A percentile compares a stretch with the other conserved stretches of the same genome.
These are phyloP conservation scores for Wickerhamiella cacticola DNA, from an alignment of 805 yeast genomes.

Conservation along the genomic window DNA sequence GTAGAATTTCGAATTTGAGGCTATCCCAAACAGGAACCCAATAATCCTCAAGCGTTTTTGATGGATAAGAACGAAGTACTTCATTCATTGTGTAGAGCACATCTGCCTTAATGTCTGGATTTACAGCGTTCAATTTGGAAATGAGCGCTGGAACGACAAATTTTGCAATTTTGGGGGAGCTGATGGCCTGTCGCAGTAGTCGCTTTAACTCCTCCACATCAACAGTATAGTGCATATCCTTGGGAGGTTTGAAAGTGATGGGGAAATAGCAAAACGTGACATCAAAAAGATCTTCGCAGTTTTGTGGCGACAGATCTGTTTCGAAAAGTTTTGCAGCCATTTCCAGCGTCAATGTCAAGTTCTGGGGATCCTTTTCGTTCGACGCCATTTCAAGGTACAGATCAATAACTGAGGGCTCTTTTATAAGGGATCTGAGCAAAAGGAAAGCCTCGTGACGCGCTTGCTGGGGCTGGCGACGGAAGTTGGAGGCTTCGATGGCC, in stretches of 20 bases:
- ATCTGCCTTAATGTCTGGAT: slow-evolving; percentile 43
- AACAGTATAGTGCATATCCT: slow-evolving; percentile 74
- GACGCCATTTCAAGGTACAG: slow-evolving; percentile 56
- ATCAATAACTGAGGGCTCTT: slow-evolving; percentile 32
- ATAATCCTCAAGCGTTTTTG: slow-evolving; percentile 38
- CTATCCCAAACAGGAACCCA: slow-evolving; percentile 82
- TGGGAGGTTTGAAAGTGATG: slow-evolving; percentile 84
- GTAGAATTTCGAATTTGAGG: slow-evolving; percentile 76
- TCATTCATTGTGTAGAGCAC: slow-evolving; percentile 48
- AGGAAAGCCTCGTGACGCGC: slow-evolving; percentile 46
- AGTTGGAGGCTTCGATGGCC: slow-evolving; percentile 8
- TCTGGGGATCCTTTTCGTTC: slow-evolving; percentile 92
- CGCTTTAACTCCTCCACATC: slow-evolving; percentile 59
- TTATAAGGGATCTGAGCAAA: slow-evolving; percentile 29
- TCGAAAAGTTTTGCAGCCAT: slow-evolving; percentile 40
- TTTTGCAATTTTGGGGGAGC: slow-evolving; percentile 52
- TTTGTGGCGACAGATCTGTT: slow-evolving; percentile 33
- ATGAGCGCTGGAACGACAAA: slow-evolving; percentile 68
- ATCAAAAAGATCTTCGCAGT: slow-evolving; percentile 66
- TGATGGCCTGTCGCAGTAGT: slow-evolving; percentile 47
- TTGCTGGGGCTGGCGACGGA: slow-evolving; percentile 23
- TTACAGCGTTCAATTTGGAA: slow-evolving; percentile 43
- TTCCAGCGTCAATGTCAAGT: slow-evolving; percentile 57
- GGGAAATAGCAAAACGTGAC: slow-evolving; percentile 92
- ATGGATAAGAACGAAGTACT: slow-evolving; percentile 44